Evolutionary conservation across 2,329 filamentous ascomycete genomes (phyloP), one percentile per base, ranked within the genome.

Genomic region (Epichloe sp.): DNA sequence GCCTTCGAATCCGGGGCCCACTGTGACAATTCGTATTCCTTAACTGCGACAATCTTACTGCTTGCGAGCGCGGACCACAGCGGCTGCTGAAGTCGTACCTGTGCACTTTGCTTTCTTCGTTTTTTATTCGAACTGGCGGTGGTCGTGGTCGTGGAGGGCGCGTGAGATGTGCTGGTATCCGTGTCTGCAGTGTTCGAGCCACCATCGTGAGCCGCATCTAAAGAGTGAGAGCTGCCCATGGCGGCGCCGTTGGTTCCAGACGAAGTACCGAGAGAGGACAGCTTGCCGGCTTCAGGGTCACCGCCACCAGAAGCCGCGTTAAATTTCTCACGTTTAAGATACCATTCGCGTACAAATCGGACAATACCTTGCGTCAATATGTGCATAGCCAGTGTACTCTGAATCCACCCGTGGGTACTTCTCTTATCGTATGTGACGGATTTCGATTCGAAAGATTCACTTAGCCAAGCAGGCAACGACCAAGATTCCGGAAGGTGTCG

Each of bases 1-100:
- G 84, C 84, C 35, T 79, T 80, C 48, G 82, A 84, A 68, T 89
- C 86, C 51, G 80, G 79, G 54, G 84, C 78, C 52, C 83, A 82
- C 64, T 86, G 82, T 57, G 86, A 91, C 64, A 94, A 79, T 69
- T 89, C 85, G 60, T 88, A 87, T 68, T 89, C 90, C 71, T 95
- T 93, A 63, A 94, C 83, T 70, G 95, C 88, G 60, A 93, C 91
- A 65, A 96, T 90, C 75, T 96, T 96, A 63, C 90, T 95, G 70
- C 88, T 95, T 48, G 90, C 90, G 59, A 96, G 79, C 46, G 90
- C 90, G 56, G 90, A 88, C 90, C 90, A 96, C 57, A 96, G 79
- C 47, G 90, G 90, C 70, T 96, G 90, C 63, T 88, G 83, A 65
- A 88, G 87, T 66, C 90, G 79, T 58, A 95, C 88, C 67, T 93